Conservation (phyloP, 495 filamentous ascomycete genomes). For the Apiosordaria backusii region DNA sequence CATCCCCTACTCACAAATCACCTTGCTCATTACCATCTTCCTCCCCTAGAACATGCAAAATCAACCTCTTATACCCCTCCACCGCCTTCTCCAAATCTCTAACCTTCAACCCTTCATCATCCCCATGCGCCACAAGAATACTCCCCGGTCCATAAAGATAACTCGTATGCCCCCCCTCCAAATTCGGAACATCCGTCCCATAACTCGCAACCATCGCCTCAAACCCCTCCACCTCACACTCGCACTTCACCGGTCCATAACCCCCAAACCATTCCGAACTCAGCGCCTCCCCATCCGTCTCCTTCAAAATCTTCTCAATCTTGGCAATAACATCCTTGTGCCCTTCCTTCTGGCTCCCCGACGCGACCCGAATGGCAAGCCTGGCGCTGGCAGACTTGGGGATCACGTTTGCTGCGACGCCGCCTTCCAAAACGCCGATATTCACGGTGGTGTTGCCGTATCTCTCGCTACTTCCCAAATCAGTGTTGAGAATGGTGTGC, state of each 20-base stretch:
- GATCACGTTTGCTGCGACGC: slow-evolving; percentile 87
- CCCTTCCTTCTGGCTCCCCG: slow-evolving; percentile 58
- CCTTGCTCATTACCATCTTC: background rate
- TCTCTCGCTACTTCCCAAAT: slow-evolving; percentile 67
- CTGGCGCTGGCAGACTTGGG: slow-evolving; percentile 64
- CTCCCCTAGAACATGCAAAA: slow-evolving; percentile 53
- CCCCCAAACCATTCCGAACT: slow-evolving; percentile 54
- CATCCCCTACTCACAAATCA: slow-evolving; percentile 3
- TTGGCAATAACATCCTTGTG: slow-evolving; percentile 48
- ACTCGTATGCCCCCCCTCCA: slow-evolving; percentile 67
- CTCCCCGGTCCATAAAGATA: slow-evolving; percentile 88
- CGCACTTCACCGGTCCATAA: slow-evolving; percentile 73
- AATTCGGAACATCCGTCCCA: slow-evolving; percentile 83
- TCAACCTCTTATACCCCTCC: slow-evolving; percentile 65
- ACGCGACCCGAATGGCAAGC: slow-evolving; percentile 70
- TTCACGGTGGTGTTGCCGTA: slow-evolving; percentile 88
- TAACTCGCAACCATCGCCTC: slow-evolving; percentile 79
- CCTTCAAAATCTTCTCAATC: slow-evolving; percentile 57
- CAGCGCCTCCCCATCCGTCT: slow-evolving; percentile 55
- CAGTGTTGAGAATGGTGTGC: slow-evolving; percentile 56
- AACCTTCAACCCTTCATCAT: slow-evolving; percentile 74
- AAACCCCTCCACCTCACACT: slow-evolving; percentile 67
- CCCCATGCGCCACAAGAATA: slow-evolving; percentile 84
- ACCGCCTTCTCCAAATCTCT: slow-evolving; percentile 66
- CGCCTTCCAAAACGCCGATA: slow-evolving; percentile 71